Conservation (phyloP, 805 yeast genomes). For the Ogataea haglerorum region DNA sequence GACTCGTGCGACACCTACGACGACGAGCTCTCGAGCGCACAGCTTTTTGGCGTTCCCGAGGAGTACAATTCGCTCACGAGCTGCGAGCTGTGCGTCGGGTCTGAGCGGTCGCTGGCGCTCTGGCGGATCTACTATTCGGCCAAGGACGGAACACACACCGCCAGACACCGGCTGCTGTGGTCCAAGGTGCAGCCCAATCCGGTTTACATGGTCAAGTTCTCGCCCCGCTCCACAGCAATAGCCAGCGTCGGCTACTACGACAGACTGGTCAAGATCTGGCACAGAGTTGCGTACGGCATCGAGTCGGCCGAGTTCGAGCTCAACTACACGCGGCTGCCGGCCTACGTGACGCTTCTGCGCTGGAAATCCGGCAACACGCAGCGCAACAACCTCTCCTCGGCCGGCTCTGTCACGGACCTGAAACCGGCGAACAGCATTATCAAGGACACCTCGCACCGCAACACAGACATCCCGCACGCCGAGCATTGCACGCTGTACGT, state of each 20-base stretch:
- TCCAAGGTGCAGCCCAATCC: constrained; percentile 55
- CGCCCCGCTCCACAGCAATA: constrained; percentile 66
- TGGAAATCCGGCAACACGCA: constrained; percentile 43
- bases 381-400: constrained; percentile 6
- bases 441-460: constrained; percentile 11
- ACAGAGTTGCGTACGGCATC: constrained; percentile 63
- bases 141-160: constrained; percentile 16
- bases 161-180: constrained; percentile 39
- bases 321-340: constrained; percentile 62
- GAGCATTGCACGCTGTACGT: constrained; percentile 61
- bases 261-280: constrained; percentile 72
- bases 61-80: constrained; percentile 36
- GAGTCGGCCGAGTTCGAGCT: constrained; percentile 65
- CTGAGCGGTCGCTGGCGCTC: constrained; percentile 46
- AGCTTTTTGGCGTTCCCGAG: constrained; percentile 31
- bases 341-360: constrained; percentile 50
- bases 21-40: constrained; percentile 25
- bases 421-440: constrained; percentile 31
- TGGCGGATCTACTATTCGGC: constrained; percentile 43
- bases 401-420: constrained; percentile 15
- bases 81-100: constrained; percentile 61
- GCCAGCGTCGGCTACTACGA: constrained; percentile 65
- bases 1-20: constrained; percentile 31
- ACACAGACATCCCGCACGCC: not conserved
- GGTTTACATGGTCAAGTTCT: constrained; percentile 51